Percentiles rank a stretch among this genome's conserved stretches.
These are phyloP conservation scores for Physcomitrium patens DNA, from an alignment of 225 moss, liverwort and hornwort species.

Conservation along the genomic window DNA sequence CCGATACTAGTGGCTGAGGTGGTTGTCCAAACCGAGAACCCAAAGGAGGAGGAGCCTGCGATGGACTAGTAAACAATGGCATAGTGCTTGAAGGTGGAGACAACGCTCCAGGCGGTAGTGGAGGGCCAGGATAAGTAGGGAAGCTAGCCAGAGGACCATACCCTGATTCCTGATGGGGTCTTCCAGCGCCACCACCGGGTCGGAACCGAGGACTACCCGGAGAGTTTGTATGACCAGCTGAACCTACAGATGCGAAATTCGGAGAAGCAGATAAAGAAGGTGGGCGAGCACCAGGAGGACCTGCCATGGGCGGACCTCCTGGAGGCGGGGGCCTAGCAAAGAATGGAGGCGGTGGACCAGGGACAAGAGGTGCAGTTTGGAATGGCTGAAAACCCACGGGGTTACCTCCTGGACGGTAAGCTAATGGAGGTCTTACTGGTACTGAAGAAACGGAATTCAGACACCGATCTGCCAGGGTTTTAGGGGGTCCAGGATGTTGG, in stretches of 20 bases:
- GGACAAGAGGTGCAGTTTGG: slow-evolving; percentile 31
- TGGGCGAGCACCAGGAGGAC: slow-evolving; percentile 35
- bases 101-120: slow-evolving; percentile 37
- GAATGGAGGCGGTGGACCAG: slow-evolving; percentile 24
- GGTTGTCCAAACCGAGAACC: slow-evolving; percentile 45
- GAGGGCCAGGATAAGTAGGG: slow-evolving; percentile 35
- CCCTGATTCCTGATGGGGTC: slow-evolving; percentile 40
- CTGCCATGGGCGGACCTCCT: slow-evolving; percentile 39
- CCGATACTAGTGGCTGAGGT: slow-evolving; percentile 21
- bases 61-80: slow-evolving; percentile 37
- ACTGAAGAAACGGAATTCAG: slow-evolving; percentile 52
- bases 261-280: slow-evolving; percentile 31
- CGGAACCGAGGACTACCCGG: slow-evolving; percentile 29
- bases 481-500: slow-evolving; percentile 33
- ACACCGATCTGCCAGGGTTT: slow-evolving; percentile 47
- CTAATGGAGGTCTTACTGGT: slow-evolving; percentile 37
- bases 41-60: slow-evolving; percentile 33
- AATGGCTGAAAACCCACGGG: slow-evolving; percentile 49
- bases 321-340: slow-evolving; percentile 40
- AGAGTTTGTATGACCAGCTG: slow-evolving; percentile 28
- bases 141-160: slow-evolving; percentile 40
- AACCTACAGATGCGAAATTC: slow-evolving; percentile 34
- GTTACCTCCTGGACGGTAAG: slow-evolving; percentile 41
- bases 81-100: slow-evolving; percentile 46
- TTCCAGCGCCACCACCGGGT: slow-evolving; percentile 31